phyloP scores from a whole-genome alignment of 768 basidiomycete genomes.

The Lactarius indigo region DNA sequence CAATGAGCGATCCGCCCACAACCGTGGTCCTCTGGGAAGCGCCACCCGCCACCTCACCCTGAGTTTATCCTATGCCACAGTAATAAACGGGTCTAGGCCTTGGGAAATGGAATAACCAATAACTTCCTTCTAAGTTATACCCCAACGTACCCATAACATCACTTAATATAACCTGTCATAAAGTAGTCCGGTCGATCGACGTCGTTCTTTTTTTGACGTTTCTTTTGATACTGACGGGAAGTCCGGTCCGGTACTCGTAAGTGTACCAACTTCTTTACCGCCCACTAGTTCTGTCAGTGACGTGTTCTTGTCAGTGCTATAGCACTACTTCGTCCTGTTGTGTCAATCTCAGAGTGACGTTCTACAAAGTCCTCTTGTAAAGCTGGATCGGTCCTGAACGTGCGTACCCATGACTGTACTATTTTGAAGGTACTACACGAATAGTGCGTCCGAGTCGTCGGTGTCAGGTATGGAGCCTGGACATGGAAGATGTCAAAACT shows the following conservation, averaged over 20 bases:
- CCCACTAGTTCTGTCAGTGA: too few relatives aligned
- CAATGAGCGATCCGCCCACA: background rate
- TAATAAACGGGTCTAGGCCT: background rate
- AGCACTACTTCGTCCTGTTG: background rate
- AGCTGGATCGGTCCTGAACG: too few relatives aligned
- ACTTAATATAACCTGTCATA: background rate
- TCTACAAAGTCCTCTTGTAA: background rate
- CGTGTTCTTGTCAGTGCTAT: background rate
- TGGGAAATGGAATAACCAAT: background rate
- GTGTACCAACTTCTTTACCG: background rate
- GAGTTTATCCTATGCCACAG: background rate
- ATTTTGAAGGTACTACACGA: background rate
- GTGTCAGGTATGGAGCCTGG: background rate
- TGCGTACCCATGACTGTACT: background rate
- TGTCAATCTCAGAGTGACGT: background rate
- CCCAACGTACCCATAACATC: background rate
- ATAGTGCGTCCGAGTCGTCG: background rate
- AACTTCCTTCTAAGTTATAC: background rate
- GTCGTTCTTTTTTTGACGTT: background rate
- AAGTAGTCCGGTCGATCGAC: background rate
- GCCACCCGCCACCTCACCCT: too few relatives aligned
- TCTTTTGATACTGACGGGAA: background rate
- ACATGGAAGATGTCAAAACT: slow-evolving; percentile 10
- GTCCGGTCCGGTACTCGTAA: background rate
- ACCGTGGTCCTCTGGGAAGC: background rate